These are phyloP conservation scores for Chaetomiaceae sp. DNA, from an alignment of 2,329 filamentous ascomycete species.

Conservation along the genomic window DNA sequence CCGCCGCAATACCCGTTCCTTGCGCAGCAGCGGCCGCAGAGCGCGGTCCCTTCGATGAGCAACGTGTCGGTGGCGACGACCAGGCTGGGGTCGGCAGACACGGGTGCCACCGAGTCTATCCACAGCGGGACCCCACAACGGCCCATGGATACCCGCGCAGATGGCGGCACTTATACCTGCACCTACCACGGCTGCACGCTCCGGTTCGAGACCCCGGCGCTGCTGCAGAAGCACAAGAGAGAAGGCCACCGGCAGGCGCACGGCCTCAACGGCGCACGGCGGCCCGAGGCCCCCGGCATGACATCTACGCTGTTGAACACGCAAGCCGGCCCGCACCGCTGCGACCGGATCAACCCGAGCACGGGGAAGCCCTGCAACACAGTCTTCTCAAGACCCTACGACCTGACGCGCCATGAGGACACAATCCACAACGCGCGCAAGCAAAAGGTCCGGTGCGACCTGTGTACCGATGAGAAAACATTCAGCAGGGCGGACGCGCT, in stretches of 20 bases:
- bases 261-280: slow-evolving; percentile 38
- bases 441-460: slow-evolving; percentile 86
- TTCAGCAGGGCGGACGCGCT: slow-evolving; percentile 94
- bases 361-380: slow-evolving; percentile 94
- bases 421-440: slow-evolving; percentile 95
- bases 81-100: slow-evolving; percentile 41
- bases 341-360: slow-evolving; percentile 87
- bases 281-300: slow-evolving; percentile 33
- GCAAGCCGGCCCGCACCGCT: slow-evolving; percentile 89
- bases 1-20: slow-evolving; percentile 50
- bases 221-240: slow-evolving; percentile 92
- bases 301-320: slow-evolving; percentile 64
- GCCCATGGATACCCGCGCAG: slow-evolving; percentile 62
- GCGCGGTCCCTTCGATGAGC: slow-evolving; percentile 35
- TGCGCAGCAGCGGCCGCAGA: slow-evolving; percentile 34
- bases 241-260: slow-evolving; percentile 82
- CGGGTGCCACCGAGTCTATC: slow-evolving; percentile 32
- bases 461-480: slow-evolving; percentile 94
- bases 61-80: slow-evolving; percentile 32
- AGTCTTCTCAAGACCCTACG: slow-evolving; percentile 91
- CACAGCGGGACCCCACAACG: slow-evolving; percentile 37
- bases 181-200: slow-evolving; percentile 87
- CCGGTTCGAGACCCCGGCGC: slow-evolving; percentile 80
- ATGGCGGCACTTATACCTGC: slow-evolving; percentile 89
- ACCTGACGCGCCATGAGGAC: slow-evolving; percentile 92